A percentile compares a stretch with the other conserved stretches of the same genome.
Conservation (phyloP, 176 grass and related monocot genomes). For the Oryza rufipogon region DNA sequence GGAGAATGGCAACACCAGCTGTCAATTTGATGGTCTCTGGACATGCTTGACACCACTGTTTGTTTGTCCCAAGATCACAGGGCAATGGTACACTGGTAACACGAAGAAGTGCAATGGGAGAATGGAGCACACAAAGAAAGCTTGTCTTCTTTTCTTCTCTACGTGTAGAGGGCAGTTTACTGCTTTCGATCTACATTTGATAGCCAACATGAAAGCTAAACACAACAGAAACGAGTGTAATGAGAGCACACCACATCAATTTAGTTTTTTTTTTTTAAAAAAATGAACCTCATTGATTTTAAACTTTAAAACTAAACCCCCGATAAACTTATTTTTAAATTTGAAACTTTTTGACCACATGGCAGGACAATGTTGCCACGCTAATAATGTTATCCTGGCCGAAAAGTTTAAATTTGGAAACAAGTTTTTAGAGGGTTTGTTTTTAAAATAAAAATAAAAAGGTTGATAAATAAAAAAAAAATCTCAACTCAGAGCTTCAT, state of each 20-base stretch:
- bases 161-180: not conserved
- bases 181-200: not conserved
- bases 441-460: no score
- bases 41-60: conserved; percentile 29
- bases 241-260: not conserved
- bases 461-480: no score
- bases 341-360: no score
- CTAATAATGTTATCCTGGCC: no score
- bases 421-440: no score
- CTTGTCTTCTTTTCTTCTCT: not conserved
- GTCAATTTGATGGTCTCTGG: not conserved
- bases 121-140: not conserved
- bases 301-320: no score
- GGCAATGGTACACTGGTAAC: conserved; percentile 30
- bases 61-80: conserved; percentile 26
- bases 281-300: no score
- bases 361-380: no score
- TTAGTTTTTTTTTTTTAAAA: no score
- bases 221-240: not conserved
- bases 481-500: not conserved
- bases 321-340: no score
- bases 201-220: not conserved
- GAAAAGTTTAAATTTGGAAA: no score
- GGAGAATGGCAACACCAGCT: conserved; percentile 28
- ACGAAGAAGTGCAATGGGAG: conserved; percentile 13